phyloP scores from a whole-genome alignment of 2,329 filamentous ascomycete species.

The Botrytis fabae region DNA sequence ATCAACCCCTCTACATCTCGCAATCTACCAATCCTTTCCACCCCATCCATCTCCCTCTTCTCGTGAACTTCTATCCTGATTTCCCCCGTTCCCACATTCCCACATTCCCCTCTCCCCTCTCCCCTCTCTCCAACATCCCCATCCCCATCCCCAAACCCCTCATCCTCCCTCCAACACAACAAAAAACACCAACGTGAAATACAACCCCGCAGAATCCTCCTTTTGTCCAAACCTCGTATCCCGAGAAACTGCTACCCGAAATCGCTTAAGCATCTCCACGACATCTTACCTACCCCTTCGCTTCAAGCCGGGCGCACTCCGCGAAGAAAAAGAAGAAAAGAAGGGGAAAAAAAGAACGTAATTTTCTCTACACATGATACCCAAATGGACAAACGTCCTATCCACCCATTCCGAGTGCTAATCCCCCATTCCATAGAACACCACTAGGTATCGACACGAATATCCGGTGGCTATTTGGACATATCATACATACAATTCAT shows the following conservation, averaged over 20 bases:
- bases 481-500: too few relatives aligned
- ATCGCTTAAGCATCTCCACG: too few relatives aligned
- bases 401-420: neutral
- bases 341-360: neutral
- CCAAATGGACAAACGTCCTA: constrained; percentile 42
- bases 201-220: too few relatives aligned
- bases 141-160: neutral
- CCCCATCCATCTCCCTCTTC: constrained; percentile 46
- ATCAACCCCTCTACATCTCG: constrained; percentile 41
- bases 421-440: neutral
- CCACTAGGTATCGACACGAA: neutral
- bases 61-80: constrained; percentile 38
- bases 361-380: constrained; percentile 50
- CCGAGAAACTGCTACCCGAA: neutral
- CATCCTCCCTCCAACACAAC: neutral
- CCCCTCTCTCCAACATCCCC: neutral
- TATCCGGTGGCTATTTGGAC: neutral
- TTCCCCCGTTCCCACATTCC: constrained; percentile 3
- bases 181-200: neutral
- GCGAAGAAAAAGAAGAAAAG: neutral
- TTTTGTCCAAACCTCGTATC: neutral
- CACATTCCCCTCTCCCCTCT: too few relatives aligned
- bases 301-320: neutral
- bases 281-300: too few relatives aligned
- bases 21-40: constrained; percentile 48